Evolutionary conservation across 352 stramenopile species (phyloP), one percentile per base, ranked within the genome.

Genomic region (Phytophthora chlamydospora): DNA sequence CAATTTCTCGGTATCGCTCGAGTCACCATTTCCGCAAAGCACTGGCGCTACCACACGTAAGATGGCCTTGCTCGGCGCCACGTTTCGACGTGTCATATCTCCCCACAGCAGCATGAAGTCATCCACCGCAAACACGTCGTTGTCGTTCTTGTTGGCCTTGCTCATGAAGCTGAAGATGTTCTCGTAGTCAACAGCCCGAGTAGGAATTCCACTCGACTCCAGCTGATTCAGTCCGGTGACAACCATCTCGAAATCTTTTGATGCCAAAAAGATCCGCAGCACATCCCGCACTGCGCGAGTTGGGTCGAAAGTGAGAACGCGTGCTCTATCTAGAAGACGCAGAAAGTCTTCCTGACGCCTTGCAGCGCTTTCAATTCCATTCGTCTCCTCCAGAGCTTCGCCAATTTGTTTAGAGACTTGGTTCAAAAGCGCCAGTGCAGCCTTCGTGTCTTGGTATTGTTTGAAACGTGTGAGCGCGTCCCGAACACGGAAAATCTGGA

Each of bases 41-140:
- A 49, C 39, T 19, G 75, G 60, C 46, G 66, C 70, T 19, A 69
- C 48, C 36, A 83, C 17, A 11, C 66, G 75, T 42, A 83, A 38
- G 11, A 69, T 40, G 7, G 64, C 42, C 32, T 76, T 81, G n/a
- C 55, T 84, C 1, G 79, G 62, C 6, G 31, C 19, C 29, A 88
- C 59, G 11, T 42, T 66, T 17, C 73, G 74, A 31, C 55, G 45
- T 2, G 16, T 32, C 68, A 90, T 88, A 21, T 79, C 70, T 16
- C 77, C 44, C 56, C 74, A 83, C 11, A 90, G 52, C 24, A 41
- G 16, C 14, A 74, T 71, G 40, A 87, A 80, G 17, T 81, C 75
- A 14, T 67, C 48, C 0, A 40, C 62, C 19, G 47, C 54, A 61
- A 75, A 85, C 34, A 58, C 16, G 0, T 55, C 16, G 6, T 10